These are phyloP conservation scores for Lichenothelia convexa DNA, from an alignment of 495 filamentous ascomycete genomes.

Conservation along the genomic window DNA sequence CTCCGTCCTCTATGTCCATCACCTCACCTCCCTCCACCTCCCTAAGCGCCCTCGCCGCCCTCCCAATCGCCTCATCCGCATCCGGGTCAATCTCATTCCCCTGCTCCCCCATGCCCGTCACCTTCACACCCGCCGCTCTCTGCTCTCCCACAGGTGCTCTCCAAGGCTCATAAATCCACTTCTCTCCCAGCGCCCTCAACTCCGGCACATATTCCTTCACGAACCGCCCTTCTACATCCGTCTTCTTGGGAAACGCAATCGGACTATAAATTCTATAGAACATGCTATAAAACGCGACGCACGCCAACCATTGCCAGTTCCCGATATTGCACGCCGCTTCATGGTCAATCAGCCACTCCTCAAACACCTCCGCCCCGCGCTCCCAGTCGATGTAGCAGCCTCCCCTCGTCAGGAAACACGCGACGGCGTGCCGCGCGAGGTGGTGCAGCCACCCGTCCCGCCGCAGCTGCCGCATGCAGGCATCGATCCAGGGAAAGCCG, in stretches of 20 bases:
- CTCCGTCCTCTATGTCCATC: too few species aligned
- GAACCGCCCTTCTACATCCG: slow-evolving; percentile 42
- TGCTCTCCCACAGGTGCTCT: slow-evolving; percentile 42
- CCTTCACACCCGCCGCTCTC: slow-evolving; percentile 35
- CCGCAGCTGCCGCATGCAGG: slow-evolving; percentile 52
- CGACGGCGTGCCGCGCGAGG: slow-evolving; percentile 50
- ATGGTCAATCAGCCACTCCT: slow-evolving; percentile 53
- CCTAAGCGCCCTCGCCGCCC: too few species aligned
- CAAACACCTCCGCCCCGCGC: slow-evolving; percentile 53
- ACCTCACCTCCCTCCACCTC: too few species aligned
- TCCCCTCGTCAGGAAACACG: slow-evolving; percentile 53
- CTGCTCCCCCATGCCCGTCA: slow-evolving; percentile 33
- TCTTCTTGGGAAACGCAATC: slow-evolving; percentile 47
- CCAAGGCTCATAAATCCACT: slow-evolving; percentile 62
- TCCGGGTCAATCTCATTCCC: too few species aligned
- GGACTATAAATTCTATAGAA: slow-evolving; percentile 52
- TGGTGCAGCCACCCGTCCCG: slow-evolving; percentile 60
- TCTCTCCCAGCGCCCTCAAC: slow-evolving; percentile 35
- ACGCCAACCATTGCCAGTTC: slow-evolving; percentile 62
- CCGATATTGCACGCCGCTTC: slow-evolving; percentile 50
- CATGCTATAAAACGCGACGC: slow-evolving; percentile 47
- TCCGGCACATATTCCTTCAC: slow-evolving; percentile 45
- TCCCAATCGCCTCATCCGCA: too few species aligned
- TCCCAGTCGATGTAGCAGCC: slow-evolving; percentile 61
- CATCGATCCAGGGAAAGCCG: slow-evolving; percentile 59